These are phyloP conservation scores for Discostella pseudostelligera DNA, from an alignment of 108 stramenopile species.

Conservation along the genomic window DNA sequence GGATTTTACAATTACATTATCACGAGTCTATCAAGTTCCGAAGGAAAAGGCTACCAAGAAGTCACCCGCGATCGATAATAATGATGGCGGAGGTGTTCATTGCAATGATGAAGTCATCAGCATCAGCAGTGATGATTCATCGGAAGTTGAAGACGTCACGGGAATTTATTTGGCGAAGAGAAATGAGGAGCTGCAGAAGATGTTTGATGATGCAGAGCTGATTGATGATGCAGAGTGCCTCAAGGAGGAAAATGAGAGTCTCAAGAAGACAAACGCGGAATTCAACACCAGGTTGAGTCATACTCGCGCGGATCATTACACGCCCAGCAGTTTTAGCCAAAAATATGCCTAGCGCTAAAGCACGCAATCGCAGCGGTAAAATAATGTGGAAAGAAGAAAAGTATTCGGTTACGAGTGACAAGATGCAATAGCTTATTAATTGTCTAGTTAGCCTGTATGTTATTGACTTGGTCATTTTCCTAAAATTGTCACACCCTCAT, in stretches of 20 bases:
- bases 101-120: background rate
- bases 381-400: too few species aligned
- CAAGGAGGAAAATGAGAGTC: constrained; percentile 8
- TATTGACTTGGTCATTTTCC: too few species aligned
- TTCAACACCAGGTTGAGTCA: too few species aligned
- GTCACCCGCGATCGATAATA: background rate
- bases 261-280: too few species aligned
- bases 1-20: constrained; percentile 75
- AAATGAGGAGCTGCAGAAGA: constrained; percentile 14
- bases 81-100: constrained; percentile 7
- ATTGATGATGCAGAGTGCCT: background rate
- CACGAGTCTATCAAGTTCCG: constrained; percentile 65
- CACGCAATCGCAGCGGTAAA: too few species aligned
- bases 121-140: constrained; percentile 13
- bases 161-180: constrained; percentile 32
- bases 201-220: constrained; percentile 37
- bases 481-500: constrained; percentile 15
- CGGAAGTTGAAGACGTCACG: constrained; percentile 47
- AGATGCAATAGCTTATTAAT: too few species aligned
- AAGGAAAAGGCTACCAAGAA: constrained; percentile 23
- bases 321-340: too few species aligned
- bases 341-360: too few species aligned
- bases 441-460: too few species aligned
- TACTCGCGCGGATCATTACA: too few species aligned
- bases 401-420: too few species aligned